These are phyloP conservation scores for Rhizopogon roseolus DNA, from an alignment of 768 basidiomycete genomes.

Conservation along the genomic window DNA sequence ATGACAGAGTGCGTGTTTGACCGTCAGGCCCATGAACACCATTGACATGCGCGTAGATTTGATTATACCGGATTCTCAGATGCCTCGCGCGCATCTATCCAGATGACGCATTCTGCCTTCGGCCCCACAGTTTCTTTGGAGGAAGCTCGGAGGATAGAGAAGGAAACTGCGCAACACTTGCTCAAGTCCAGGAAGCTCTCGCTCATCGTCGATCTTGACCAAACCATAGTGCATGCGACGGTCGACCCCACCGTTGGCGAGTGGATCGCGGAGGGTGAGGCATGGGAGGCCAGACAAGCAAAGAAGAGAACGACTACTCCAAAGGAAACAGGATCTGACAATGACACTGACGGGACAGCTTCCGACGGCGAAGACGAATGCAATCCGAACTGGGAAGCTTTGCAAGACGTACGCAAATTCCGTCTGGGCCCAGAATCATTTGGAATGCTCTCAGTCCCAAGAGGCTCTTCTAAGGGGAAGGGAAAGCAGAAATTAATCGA, in stretches of 20 bases:
- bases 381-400: constrained; percentile 91
- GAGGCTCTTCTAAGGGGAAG: constrained; percentile 37
- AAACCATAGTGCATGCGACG: constrained; percentile 97
- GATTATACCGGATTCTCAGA: constrained; percentile 90
- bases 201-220: constrained; percentile 97
- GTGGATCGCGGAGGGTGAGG: constrained; percentile 86
- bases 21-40: constrained; percentile 3
- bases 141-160: constrained; percentile 87
- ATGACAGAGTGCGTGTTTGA: constrained; percentile 70
- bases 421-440: constrained; percentile 75
- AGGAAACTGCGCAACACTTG: constrained; percentile 75
- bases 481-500: constrained; percentile 64
- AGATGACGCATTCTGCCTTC: constrained; percentile 90
- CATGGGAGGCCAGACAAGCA: constrained; percentile 64
- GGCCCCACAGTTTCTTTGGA: constrained; percentile 90
- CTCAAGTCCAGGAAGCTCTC: constrained; percentile 75
- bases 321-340: constrained; percentile 24
- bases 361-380: constrained; percentile 49
- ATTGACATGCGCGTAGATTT: constrained; percentile 36
- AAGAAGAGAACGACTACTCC: constrained; percentile 33
- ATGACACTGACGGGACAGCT: constrained; percentile 36
- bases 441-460: constrained; percentile 39
- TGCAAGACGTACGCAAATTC: constrained; percentile 89
- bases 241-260: constrained; percentile 98
- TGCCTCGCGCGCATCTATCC: constrained; percentile 80